Percentiles rank a stretch among this genome's conserved stretches.
Conservation (phyloP, 305 asterid species). For the Fraxinus angustifolia region DNA sequence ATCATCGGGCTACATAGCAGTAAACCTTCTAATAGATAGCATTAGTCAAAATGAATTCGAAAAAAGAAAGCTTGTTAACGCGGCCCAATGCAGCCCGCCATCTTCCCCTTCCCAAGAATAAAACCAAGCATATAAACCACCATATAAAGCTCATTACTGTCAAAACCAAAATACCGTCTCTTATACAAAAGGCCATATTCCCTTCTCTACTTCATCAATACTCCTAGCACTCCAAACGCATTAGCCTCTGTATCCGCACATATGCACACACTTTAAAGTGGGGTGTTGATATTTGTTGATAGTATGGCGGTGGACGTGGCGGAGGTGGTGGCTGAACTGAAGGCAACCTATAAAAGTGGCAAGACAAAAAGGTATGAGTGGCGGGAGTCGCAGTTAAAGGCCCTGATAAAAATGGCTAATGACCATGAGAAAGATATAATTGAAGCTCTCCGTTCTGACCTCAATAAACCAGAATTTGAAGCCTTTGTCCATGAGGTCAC, state of each 20-base stretch:
- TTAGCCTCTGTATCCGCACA: background rate
- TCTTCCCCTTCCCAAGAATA: background rate
- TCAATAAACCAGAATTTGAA: conserved; percentile 70
- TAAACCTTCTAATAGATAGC: background rate
- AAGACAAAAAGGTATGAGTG: conserved; percentile 66
- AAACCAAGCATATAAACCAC: background rate
- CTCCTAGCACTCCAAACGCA: background rate
- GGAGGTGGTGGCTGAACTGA: conserved; percentile 55
- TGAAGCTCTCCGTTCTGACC: conserved; percentile 64
- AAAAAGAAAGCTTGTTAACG: background rate
- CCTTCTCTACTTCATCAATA: background rate
- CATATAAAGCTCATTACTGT: background rate
- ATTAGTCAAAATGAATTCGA: background rate
- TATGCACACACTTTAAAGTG: background rate
- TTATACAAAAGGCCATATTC: background rate
- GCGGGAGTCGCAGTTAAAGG: conserved; percentile 77
- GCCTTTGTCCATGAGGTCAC: conserved; percentile 66
- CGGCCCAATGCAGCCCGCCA: background rate
- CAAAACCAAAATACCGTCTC: background rate
- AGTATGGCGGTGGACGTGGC: conserved; percentile 44
- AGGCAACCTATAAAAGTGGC: conserved; percentile 47
- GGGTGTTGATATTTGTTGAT: background rate
- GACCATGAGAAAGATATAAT: conserved; percentile 57
- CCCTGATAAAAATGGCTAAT: conserved; percentile 44
- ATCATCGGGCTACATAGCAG: background rate